A percentile compares a stretch with the other conserved stretches of the same genome.
Conservation (phyloP, 2,329 filamentous ascomycete species). For the Clonostachys rosea region DNA sequence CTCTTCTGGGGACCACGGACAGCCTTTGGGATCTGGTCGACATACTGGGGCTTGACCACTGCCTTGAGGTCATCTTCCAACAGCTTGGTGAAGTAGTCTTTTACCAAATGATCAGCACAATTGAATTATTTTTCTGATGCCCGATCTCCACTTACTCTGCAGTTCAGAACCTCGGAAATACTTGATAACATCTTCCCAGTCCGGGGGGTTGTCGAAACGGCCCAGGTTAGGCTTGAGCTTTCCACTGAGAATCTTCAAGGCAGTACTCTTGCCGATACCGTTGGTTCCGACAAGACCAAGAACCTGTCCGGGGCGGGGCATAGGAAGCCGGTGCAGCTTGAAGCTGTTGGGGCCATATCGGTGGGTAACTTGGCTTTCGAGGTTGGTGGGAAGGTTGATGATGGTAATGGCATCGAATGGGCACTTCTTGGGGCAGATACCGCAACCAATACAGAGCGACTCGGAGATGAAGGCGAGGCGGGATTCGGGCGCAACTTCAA, state of each 20-base stretch:
- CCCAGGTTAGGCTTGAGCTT: conserved; percentile 98
- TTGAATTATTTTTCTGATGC: background rate
- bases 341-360: conserved; percentile 99
- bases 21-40: conserved; percentile 94
- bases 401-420: conserved; percentile 98
- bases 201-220: conserved; percentile 89
- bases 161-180: conserved; percentile 97
- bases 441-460: conserved; percentile 92
- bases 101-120: background rate
- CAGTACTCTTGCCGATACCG: conserved; percentile 99
- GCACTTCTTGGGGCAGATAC: conserved; percentile 99
- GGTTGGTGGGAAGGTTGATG: conserved; percentile 99
- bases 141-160: conserved; percentile 67
- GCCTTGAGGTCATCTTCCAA: conserved; percentile 96
- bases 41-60: conserved; percentile 98
- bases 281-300: conserved; percentile 96
- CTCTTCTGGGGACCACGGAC: conserved; percentile 77
- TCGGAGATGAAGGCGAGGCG: conserved; percentile 99
- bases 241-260: conserved; percentile 95
- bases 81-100: conserved; percentile 96
- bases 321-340: conserved; percentile 95
- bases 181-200: conserved; percentile 99
- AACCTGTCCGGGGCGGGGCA: conserved; percentile 92
- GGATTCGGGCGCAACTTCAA: conserved; percentile 83
- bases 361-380: conserved; percentile 96